These are phyloP conservation scores for Metschnikowia gelsemii DNA, from an alignment of 805 yeast genomes.

Conservation along the genomic window DNA sequence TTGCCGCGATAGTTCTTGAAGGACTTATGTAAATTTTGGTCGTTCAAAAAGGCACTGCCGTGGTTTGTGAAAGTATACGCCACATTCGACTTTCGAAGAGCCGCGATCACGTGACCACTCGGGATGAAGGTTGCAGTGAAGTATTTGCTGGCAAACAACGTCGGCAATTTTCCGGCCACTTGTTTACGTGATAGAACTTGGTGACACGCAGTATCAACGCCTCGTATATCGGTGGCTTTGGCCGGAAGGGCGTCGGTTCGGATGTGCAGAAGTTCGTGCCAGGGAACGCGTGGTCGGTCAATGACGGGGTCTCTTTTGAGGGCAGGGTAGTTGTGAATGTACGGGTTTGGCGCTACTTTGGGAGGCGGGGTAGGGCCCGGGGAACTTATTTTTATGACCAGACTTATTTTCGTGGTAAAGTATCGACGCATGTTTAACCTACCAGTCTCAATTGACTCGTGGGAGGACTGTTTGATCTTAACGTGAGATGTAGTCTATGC, in stretches of 20 bases:
- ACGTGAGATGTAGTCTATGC: too few species aligned
- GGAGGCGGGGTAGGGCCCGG: background rate
- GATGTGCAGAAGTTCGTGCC: conserved; percentile 19
- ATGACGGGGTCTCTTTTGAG: conserved; percentile 6
- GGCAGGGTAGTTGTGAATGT: conserved; percentile 1
- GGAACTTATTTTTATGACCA: background rate
- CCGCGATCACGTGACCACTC: conserved; percentile 26
- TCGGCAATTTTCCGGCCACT: conserved; percentile 18
- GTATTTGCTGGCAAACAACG: conserved; percentile 21
- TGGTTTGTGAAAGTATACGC: conserved; percentile 35
- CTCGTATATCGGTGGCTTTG: conserved; percentile 34
- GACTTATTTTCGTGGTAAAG: background rate
- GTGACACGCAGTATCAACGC: conserved; percentile 30
- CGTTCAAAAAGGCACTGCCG: conserved; percentile 31
- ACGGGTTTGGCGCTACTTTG: conserved; percentile 5
- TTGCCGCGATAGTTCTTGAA: conserved; percentile 31
- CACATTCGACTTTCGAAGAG: conserved; percentile 37
- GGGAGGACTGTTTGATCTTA: too few species aligned
- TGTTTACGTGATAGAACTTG: conserved; percentile 12
- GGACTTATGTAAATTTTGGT: conserved; percentile 21
- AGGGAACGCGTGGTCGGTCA: conserved; percentile 2
- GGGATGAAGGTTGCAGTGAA: conserved; percentile 34
- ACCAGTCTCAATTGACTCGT: background rate
- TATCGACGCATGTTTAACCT: conserved; percentile 5
- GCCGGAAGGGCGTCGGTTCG: conserved; percentile 24